phyloP scores from a whole-genome alignment of 148 eudicot genomes.

The Salicornia ramosissima region DNA sequence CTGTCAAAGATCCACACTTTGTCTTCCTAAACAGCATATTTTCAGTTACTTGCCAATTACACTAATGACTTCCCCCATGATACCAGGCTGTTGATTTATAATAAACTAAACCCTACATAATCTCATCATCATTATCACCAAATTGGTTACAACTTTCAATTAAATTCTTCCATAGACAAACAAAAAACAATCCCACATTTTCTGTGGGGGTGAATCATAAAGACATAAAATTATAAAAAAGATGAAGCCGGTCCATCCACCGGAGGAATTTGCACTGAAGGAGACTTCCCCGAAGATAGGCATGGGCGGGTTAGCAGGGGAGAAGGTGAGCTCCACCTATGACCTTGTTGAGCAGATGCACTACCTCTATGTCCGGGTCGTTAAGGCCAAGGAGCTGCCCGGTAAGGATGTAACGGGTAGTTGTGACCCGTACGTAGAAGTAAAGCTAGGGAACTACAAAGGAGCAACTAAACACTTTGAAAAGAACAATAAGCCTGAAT shows the following conservation, averaged over 20 bases:
- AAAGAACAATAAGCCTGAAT: slow-evolving; percentile 57
- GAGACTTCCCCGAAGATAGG: slow-evolving; percentile 64
- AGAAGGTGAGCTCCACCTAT: slow-evolving; percentile 60
- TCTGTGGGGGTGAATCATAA: background rate
- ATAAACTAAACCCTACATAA: background rate
- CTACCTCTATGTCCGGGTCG: slow-evolving; percentile 65
- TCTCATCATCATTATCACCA: background rate
- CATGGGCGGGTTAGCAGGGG: slow-evolving; percentile 48
- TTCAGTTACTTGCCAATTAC: slow-evolving; percentile 10
- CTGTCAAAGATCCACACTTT: slow-evolving; percentile 22
- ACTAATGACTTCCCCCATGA: background rate
- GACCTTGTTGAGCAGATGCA: slow-evolving; percentile 90
- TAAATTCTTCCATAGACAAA: background rate
- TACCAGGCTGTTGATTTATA: slow-evolving; percentile 10
- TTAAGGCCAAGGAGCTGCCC: slow-evolving; percentile 62
- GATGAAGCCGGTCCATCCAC: slow-evolving; percentile 36
- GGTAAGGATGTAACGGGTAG: slow-evolving; percentile 50
- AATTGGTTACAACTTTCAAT: background rate
- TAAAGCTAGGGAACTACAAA: slow-evolving; percentile 69
- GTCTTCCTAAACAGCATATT: background rate
- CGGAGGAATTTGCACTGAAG: slow-evolving; percentile 58
- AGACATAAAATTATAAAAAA: slow-evolving; percentile 4
- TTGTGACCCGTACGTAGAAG: slow-evolving; percentile 74
- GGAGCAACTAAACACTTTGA: slow-evolving; percentile 67
- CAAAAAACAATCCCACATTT: background rate